Evolutionary conservation across 345 rosid species (phyloP).

Genomic region (Eucalyptus tenuipes): DNA sequence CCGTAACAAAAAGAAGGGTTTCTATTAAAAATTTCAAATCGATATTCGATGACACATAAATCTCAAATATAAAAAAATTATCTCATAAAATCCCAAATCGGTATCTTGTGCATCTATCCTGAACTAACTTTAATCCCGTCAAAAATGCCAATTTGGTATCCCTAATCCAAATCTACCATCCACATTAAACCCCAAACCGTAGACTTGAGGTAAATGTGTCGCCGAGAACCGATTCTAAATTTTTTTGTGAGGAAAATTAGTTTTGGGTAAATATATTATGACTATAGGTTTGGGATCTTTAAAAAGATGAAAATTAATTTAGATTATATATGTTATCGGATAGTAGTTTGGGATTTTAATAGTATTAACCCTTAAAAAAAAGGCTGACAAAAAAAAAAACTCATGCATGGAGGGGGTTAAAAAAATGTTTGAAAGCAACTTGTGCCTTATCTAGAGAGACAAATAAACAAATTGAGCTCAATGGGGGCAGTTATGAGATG

Average conservation of each 20-base stretch:
- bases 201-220: neutral
- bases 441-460: neutral
- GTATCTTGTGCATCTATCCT: neutral
- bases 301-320: neutral
- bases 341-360: neutral
- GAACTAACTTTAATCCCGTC: neutral
- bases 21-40: neutral
- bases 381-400: neutral
- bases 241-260: neutral
- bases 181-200: neutral
- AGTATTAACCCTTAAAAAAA: neutral
- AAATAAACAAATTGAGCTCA: neutral
- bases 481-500: neutral
- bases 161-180: neutral
- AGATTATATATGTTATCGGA: neutral
- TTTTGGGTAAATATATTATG: neutral
- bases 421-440: neutral
- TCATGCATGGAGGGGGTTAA: neutral
- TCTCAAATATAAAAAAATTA: too few relatives aligned
- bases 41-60: accelerated
- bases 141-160: neutral
- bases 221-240: accelerated
- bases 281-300: neutral
- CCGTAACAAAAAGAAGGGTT: neutral
- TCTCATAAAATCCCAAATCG: neutral